Evolutionary conservation across 306 rosid species (phyloP).

Genomic region (Albizia julibrissin): DNA sequence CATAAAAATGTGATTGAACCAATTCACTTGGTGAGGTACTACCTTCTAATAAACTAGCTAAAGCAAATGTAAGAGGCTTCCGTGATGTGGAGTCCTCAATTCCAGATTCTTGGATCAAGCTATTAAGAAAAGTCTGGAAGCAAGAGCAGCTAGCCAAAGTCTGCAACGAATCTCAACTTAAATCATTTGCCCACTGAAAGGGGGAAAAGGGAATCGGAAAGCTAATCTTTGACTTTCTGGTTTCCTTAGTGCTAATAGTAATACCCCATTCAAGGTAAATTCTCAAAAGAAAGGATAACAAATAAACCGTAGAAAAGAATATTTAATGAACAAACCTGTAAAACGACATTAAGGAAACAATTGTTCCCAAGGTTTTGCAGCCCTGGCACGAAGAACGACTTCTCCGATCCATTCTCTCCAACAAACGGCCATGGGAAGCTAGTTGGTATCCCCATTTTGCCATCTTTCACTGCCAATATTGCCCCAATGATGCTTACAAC

Average conservation of each 20-base stretch:
- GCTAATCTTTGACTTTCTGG: neutral
- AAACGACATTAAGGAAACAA: constrained; percentile 84
- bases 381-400: constrained; percentile 56
- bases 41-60: constrained; percentile 73
- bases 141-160: constrained; percentile 78
- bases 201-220: neutral
- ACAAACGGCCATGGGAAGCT: constrained; percentile 42
- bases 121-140: constrained; percentile 65
- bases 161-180: constrained; percentile 43
- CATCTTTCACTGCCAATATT: constrained; percentile 46
- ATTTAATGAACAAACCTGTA: constrained; percentile 60
- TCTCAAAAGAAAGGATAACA: neutral
- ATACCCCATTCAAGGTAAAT: neutral
- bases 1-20: neutral
- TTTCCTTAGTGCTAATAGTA: neutral
- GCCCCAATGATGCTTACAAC: constrained; percentile 54
- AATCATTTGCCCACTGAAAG: neutral
- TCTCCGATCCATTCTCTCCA: constrained; percentile 21
- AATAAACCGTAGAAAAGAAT: neutral
- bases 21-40: neutral
- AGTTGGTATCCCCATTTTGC: constrained; percentile 39
- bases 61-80: constrained; percentile 68
- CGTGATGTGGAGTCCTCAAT: constrained; percentile 45
- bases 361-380: constrained; percentile 80
- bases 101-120: constrained; percentile 52